These are phyloP conservation scores for Lentinula lateritia DNA, from an alignment of 768 basidiomycete genomes.

Conservation along the genomic window DNA sequence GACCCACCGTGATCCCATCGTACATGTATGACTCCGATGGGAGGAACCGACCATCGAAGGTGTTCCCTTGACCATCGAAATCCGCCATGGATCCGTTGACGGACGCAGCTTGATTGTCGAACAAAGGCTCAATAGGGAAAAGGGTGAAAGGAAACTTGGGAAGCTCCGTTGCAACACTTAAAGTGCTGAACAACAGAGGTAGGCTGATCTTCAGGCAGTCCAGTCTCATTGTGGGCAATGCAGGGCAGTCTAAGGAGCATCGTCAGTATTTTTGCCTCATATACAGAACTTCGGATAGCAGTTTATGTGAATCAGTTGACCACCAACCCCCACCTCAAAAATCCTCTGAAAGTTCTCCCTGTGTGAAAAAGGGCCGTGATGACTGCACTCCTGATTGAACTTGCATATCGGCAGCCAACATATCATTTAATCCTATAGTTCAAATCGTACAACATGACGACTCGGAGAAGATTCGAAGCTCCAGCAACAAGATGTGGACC, in stretches of 20 bases:
- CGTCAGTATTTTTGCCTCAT: not conserved
- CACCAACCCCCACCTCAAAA: not conserved
- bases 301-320: not conserved
- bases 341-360: not conserved
- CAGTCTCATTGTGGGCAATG: not conserved
- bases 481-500: not conserved
- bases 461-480: not conserved
- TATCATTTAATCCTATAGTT: not conserved
- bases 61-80: conserved; percentile 34
- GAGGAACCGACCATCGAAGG: conserved; percentile 34
- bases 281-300: not conserved
- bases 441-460: not conserved
- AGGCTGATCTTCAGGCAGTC: not conserved
- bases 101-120: conserved; percentile 41
- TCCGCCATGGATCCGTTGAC: conserved; percentile 24
- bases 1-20: conserved; percentile 32
- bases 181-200: not conserved
- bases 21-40: conserved; percentile 32
- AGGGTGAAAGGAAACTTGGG: conserved; percentile 19
- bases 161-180: not conserved
- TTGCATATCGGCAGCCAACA: not conserved
- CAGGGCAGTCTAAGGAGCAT: not conserved
- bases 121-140: conserved; percentile 22
- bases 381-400: not conserved
- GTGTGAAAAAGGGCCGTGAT: not conserved